Evolutionary conservation across 371 early-diverging fungal species (phyloP), one percentile per base, ranked within the genome.

Genomic region (Globomyces sp.): DNA sequence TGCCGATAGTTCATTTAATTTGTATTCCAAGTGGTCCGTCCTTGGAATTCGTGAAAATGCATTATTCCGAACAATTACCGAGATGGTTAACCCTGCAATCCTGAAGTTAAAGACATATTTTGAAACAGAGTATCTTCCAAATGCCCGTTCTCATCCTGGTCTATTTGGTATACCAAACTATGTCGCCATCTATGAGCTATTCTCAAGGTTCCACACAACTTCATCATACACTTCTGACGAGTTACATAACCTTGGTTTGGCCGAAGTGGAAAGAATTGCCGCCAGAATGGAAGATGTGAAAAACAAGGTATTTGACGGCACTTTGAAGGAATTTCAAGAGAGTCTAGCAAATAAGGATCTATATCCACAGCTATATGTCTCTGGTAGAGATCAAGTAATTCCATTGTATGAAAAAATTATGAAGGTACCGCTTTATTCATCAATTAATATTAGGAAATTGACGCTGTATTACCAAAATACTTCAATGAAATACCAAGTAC

Each of bases 81-180:
- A 66, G 44, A 5, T 24, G 10, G 55, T 76, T n/a, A 39, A 73
- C 4, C 69, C 71, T 6, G 69, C 70, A 1, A 68, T 63, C 58
- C 51, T 57, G 34, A 68, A 65, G 44, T 60, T 70, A 43, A 49
- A 62, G 37, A 67, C 55, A 37, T 77, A 75, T 52, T 63, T 77
- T 58, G 64, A 66, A 58, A 68, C 69, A 57, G 78, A 77, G 70
- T 77, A 77, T 59, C 37, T 68, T 11, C 78, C 50, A 8, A 73
- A 74, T 64, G 75, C 73, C 8, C 70, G 78, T 37, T 37, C 43
- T 8, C 9, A 43, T 49, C 58, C 65, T 45, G 78, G 78, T 2
- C 42, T 77, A 46, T 74, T 69, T 58, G 75, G 74, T 0, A 58
- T 77, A 57, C 69, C 72, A 4, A 71, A 63, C 11, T 64, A 60